These are phyloP conservation scores for Hygrophorus pudorinus DNA, from an alignment of 768 basidiomycete species.

Conservation along the genomic window DNA sequence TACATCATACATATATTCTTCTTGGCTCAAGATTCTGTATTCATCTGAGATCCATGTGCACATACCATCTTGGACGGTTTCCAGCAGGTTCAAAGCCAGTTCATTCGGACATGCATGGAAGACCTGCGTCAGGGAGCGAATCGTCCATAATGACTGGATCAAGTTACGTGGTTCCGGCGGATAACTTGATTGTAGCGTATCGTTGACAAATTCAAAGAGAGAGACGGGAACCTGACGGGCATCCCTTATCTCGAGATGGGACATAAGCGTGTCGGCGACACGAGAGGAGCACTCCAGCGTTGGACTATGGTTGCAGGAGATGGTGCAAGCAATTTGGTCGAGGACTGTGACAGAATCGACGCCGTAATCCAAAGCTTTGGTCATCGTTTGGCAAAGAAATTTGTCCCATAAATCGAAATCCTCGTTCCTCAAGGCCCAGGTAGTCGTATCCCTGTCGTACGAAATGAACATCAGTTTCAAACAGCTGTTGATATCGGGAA, in stretches of 20 bases:
- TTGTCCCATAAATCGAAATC: conserved; percentile 54
- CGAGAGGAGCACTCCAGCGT: conserved; percentile 36
- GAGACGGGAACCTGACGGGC: conserved; percentile 41
- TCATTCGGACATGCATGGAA: conserved; percentile 48
- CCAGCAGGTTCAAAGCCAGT: conserved; percentile 34
- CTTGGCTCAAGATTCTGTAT: conserved; percentile 32
- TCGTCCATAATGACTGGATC: conserved; percentile 51
- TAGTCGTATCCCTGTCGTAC: conserved; percentile 22
- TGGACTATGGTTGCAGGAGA: conserved; percentile 31
- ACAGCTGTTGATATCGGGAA: conserved; percentile 3
- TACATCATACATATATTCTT: conserved; percentile 54
- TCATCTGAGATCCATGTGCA: conserved; percentile 59
- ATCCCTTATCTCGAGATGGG: conserved; percentile 40
- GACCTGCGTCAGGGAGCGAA: conserved; percentile 41
- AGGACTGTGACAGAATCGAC: conserved; percentile 42
- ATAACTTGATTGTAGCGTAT: conserved; percentile 51
- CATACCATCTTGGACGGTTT: conserved; percentile 43
- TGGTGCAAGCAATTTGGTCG: conserved; percentile 40
- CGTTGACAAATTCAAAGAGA: conserved; percentile 51
- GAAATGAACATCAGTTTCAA: conserved; percentile 5
- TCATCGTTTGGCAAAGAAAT: conserved; percentile 39
- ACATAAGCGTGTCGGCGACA: conserved; percentile 52
- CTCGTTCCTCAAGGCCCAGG: conserved; percentile 43
- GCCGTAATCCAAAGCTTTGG: conserved; percentile 53
- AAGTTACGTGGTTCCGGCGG: conserved; percentile 50